phyloP scores from a whole-genome alignment of 2,329 filamentous ascomycete genomes.

The Verticillium nubilum region DNA sequence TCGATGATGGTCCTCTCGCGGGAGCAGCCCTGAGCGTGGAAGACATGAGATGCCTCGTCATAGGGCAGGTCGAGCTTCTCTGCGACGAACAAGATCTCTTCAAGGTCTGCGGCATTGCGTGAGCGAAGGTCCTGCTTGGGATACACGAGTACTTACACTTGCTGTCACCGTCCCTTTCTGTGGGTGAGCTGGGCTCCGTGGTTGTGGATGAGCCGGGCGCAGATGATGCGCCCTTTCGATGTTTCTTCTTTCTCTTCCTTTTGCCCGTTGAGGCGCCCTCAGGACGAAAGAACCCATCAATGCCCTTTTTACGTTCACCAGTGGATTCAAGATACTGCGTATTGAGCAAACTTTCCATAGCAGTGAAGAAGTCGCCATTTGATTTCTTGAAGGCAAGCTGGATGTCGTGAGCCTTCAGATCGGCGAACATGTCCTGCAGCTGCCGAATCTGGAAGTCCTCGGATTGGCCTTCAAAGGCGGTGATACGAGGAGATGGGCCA shows the following conservation, averaged over 20 bases:
- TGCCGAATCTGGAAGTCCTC: slow-evolving; percentile 57
- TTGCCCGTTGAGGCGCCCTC: slow-evolving; percentile 30
- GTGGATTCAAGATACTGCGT: slow-evolving; percentile 70
- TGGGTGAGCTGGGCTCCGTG: not conserved
- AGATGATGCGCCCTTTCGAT: slow-evolving; percentile 5
- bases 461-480: slow-evolving; percentile 32
- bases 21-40: slow-evolving; percentile 30
- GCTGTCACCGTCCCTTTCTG: not conserved
- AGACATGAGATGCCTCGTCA: slow-evolving; percentile 34
- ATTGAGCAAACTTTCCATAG: slow-evolving; percentile 78
- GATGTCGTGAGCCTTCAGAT: slow-evolving; percentile 61
- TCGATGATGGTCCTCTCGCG: slow-evolving; percentile 33
- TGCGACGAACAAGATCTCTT: slow-evolving; percentile 38
- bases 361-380: slow-evolving; percentile 59
- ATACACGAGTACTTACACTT: not conserved
- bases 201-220: slow-evolving; percentile 6
- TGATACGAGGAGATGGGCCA: slow-evolving; percentile 10
- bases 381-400: slow-evolving; percentile 61
- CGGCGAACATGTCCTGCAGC: slow-evolving; percentile 67
- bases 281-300: slow-evolving; percentile 73
- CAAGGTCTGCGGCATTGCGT: slow-evolving; percentile 19
- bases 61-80: slow-evolving; percentile 35
- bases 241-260: slow-evolving; percentile 29
- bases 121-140: not conserved
- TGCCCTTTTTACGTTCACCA: slow-evolving; percentile 59